These are phyloP conservation scores for Hortaea werneckii DNA, from an alignment of 2,329 filamentous ascomycete species.

Conservation along the genomic window DNA sequence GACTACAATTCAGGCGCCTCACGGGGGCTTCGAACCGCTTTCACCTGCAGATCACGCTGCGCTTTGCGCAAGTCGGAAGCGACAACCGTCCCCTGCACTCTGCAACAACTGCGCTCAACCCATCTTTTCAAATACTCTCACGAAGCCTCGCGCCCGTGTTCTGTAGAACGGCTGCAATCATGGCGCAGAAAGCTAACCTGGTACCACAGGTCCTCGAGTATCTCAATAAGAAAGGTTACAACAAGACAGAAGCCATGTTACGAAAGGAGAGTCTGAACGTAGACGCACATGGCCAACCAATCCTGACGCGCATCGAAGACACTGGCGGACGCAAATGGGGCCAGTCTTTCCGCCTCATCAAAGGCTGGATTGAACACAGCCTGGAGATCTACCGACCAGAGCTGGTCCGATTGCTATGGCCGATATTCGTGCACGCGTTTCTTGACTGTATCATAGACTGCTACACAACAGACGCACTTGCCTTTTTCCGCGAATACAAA, in stretches of 20 bases:
- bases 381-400: slow-evolving; percentile 95
- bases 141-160: no score
- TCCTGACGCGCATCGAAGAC: slow-evolving; percentile 56
- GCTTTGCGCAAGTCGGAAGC: no score
- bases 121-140: no score
- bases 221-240: slow-evolving; percentile 89
- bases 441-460: slow-evolving; percentile 66
- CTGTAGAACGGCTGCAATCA: no score
- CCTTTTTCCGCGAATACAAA: slow-evolving; percentile 61
- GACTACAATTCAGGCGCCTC: no score
- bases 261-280: slow-evolving; percentile 80
- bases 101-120: no score
- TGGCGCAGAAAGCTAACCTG: not conserved
- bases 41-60: no score
- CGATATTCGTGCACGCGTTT: slow-evolving; percentile 87
- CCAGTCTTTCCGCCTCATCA: slow-evolving; percentile 48
- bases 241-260: slow-evolving; percentile 82
- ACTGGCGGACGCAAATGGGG: slow-evolving; percentile 65
- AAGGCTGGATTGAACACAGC: slow-evolving; percentile 76
- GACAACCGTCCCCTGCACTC: no score
- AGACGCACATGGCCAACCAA: slow-evolving; percentile 68
- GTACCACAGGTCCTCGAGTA: slow-evolving; percentile 72
- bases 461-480: slow-evolving; percentile 60
- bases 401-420: slow-evolving; percentile 79
- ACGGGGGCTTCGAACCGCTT: no score